These are phyloP conservation scores for Micractinium conductrix DNA, from an alignment of 139 green algal species.

Conservation along the genomic window DNA sequence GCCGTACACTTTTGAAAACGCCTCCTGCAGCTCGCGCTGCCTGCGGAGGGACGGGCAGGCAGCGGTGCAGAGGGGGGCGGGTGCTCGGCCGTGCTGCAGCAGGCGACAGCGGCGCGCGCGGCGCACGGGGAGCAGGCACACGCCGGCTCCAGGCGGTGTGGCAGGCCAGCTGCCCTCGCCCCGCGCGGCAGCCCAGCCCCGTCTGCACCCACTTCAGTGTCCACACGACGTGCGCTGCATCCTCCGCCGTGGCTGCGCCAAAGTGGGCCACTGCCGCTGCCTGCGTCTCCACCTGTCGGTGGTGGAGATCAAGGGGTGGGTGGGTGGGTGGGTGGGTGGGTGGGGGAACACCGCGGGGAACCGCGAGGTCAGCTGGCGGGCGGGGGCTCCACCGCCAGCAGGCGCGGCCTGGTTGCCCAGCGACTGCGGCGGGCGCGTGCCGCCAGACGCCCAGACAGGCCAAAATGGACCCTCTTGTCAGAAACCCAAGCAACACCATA, in stretches of 20 bases:
- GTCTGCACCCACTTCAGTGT: constrained; percentile 10
- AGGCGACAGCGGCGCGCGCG: not conserved
- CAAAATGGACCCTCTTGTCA: too few species aligned
- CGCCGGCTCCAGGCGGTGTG: too few species aligned
- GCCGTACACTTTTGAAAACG: constrained; percentile 6
- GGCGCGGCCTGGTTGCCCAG: too few species aligned
- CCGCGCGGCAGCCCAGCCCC: not conserved
- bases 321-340: too few species aligned
- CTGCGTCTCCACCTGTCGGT: constrained; percentile 8
- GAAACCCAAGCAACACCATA: too few species aligned
- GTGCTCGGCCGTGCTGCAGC: not conserved
- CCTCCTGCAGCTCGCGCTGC: constrained; percentile 27
- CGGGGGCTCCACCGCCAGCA: too few species aligned
- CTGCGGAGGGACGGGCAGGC: not conserved
- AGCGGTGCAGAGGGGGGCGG: not conserved
- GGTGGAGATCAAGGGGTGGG: too few species aligned
- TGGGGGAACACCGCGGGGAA: too few species aligned
- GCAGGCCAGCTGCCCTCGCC: not conserved
- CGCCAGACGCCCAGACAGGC: too few species aligned
- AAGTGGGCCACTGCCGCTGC: constrained; percentile 6
- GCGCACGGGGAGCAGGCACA: not conserved
- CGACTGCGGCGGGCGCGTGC: too few species aligned
- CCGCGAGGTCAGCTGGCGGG: too few species aligned
- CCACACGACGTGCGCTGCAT: constrained; percentile 17
- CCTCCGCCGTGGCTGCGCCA: constrained; percentile 1